phyloP scores from a whole-genome alignment of 1,139 yeast genomes.

The Candida albicans region DNA sequence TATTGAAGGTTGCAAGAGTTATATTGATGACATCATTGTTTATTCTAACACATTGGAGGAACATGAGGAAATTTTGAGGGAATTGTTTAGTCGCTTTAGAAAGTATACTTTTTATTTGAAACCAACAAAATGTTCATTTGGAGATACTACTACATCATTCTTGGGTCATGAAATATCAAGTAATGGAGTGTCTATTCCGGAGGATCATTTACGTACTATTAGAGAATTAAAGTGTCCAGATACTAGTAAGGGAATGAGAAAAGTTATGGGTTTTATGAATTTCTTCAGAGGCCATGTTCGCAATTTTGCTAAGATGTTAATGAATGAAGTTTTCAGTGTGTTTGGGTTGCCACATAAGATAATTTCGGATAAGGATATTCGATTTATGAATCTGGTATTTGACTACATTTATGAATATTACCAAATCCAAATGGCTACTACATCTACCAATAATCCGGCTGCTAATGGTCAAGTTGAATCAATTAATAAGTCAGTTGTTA shows the following conservation, averaged over 20 bases:
- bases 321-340: too few species aligned
- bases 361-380: too few species aligned
- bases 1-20: not conserved
- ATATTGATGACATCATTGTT: constrained; percentile 3
- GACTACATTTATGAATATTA: too few species aligned
- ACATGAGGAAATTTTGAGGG: not conserved
- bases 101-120: not conserved
- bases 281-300: not conserved
- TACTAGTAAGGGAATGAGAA: not conserved
- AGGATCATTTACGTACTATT: not conserved
- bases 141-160: not conserved
- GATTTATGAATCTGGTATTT: too few species aligned
- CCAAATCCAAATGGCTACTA: constrained; percentile 4
- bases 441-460: constrained; percentile 4
- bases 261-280: not conserved
- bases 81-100: not conserved
- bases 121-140: not conserved
- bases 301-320: too few species aligned
- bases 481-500: not conserved
- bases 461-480: constrained; percentile 6
- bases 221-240: not conserved
- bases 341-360: too few species aligned
- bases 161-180: not conserved
- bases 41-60: not conserved
- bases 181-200: not conserved